These are phyloP conservation scores for Oryza meyeriana DNA, from an alignment of 176 grass and related monocot genomes.

Conservation along the genomic window DNA sequence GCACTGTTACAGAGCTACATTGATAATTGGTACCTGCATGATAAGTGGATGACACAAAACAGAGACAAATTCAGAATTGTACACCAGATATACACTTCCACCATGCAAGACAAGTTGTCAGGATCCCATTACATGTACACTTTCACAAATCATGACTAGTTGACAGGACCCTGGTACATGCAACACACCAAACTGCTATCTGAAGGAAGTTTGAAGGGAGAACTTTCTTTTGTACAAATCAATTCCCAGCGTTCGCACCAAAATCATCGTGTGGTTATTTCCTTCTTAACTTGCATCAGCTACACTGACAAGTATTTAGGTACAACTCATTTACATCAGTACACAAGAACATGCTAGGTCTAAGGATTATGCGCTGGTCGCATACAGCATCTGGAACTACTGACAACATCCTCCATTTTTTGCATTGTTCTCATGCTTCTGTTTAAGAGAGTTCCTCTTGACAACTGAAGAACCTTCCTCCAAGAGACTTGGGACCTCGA, in stretches of 20 bases:
- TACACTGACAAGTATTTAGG: slow-evolving; percentile 15
- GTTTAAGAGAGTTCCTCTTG: slow-evolving; percentile 80
- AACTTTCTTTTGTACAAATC: slow-evolving; percentile 24
- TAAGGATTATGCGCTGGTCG: neutral
- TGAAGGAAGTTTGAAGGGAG: neutral
- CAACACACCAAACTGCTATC: slow-evolving; percentile 19
- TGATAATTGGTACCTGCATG: neutral
- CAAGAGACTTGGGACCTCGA: slow-evolving; percentile 79
- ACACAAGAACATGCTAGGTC: slow-evolving; percentile 10
- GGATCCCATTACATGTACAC: neutral
- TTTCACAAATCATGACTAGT: neutral
- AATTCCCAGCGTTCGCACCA: slow-evolving; percentile 24
- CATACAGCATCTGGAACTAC: slow-evolving; percentile 11
- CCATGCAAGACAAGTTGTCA: neutral
- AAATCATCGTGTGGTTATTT: slow-evolving; percentile 30
- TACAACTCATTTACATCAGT: slow-evolving; percentile 47
- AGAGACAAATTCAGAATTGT: neutral
- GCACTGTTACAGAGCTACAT: too few species aligned
- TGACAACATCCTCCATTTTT: slow-evolving; percentile 66
- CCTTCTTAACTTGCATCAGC: neutral
- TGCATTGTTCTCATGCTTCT: slow-evolving; percentile 64
- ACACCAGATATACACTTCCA: neutral
- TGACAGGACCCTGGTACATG: neutral
- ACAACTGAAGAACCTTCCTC: slow-evolving; percentile 80
- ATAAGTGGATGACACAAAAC: neutral